Conservation (phyloP, 495 filamentous ascomycete species). For the Aspergillus heteromorphus region DNA sequence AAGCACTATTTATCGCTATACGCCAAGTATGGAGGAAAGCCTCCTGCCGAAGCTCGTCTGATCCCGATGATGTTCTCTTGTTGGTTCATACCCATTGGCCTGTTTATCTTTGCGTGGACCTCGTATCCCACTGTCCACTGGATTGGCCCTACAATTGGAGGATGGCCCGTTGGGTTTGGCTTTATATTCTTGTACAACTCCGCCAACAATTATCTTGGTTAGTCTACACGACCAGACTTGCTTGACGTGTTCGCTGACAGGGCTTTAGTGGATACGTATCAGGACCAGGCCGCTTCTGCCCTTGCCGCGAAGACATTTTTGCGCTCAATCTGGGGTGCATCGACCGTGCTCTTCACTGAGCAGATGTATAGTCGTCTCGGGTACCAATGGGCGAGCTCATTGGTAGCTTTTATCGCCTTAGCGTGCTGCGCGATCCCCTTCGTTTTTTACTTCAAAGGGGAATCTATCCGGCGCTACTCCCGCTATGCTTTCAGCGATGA, state of each 20-base stretch:
- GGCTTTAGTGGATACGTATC: slow-evolving; percentile 67
- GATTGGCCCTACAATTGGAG: slow-evolving; percentile 67
- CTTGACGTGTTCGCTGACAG: slow-evolving; percentile 7
- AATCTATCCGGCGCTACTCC: slow-evolving; percentile 55
- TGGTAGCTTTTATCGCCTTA: slow-evolving; percentile 66
- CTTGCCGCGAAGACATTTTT: slow-evolving; percentile 82
- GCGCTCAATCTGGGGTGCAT: slow-evolving; percentile 73
- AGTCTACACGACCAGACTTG: slow-evolving; percentile 6
- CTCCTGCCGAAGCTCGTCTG: slow-evolving; percentile 68
- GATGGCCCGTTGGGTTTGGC: slow-evolving; percentile 74
- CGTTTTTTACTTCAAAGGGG: slow-evolving; percentile 71
- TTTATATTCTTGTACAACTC: slow-evolving; percentile 85
- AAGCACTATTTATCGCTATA: slow-evolving; percentile 64
- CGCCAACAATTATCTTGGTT: slow-evolving; percentile 71
- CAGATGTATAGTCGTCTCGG: slow-evolving; percentile 73
- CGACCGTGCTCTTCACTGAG: slow-evolving; percentile 67
- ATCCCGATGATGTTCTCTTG: slow-evolving; percentile 83
- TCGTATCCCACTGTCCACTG: slow-evolving; percentile 61
- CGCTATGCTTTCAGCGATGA: slow-evolving; percentile 62
- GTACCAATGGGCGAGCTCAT: slow-evolving; percentile 67
- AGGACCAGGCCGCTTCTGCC: slow-evolving; percentile 78
- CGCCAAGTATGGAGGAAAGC: slow-evolving; percentile 55
- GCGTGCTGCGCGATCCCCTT: slow-evolving; percentile 73
- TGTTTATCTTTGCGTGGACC: slow-evolving; percentile 84
- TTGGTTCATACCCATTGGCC: slow-evolving; percentile 70